phyloP scores from a whole-genome alignment of 2,329 filamentous ascomycete genomes.

The Pseudocercospora musae region DNA sequence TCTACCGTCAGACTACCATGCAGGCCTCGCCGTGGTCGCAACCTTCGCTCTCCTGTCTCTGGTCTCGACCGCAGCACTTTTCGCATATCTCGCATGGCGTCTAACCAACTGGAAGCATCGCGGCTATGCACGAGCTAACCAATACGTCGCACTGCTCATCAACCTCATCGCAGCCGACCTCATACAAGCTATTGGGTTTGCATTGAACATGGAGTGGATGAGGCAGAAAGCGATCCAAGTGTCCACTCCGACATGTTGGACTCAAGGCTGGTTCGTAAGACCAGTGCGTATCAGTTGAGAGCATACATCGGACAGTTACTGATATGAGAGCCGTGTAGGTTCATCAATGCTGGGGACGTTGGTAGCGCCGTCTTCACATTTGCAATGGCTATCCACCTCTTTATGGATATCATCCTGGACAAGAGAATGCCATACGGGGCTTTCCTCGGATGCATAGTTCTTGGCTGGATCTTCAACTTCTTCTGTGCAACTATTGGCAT shows the following conservation, averaged over 20 bases:
- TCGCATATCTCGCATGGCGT: slow-evolving; percentile 27
- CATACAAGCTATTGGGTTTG: slow-evolving; percentile 62
- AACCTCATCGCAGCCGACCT: slow-evolving; percentile 66
- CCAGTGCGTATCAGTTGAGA: neutral
- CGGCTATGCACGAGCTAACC: slow-evolving; percentile 45
- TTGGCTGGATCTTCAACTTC: slow-evolving; percentile 59
- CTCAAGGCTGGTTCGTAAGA: slow-evolving; percentile 56
- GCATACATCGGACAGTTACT: neutral
- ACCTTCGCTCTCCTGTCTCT: slow-evolving; percentile 27
- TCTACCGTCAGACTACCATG: slow-evolving; percentile 20
- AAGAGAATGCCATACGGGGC: slow-evolving; percentile 49
- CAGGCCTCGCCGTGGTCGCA: slow-evolving; percentile 25
- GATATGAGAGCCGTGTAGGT: neutral
- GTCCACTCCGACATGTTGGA: slow-evolving; percentile 53
- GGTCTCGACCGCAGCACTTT: slow-evolving; percentile 23
- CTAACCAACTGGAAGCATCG: slow-evolving; percentile 25
- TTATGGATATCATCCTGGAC: slow-evolving; percentile 57
- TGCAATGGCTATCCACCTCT: slow-evolving; percentile 63
- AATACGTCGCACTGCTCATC: slow-evolving; percentile 65
- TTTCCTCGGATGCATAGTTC: slow-evolving; percentile 51
- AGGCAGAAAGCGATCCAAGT: slow-evolving; percentile 53
- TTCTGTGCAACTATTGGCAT: slow-evolving; percentile 53
- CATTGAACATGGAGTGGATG: slow-evolving; percentile 60
- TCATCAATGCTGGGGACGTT: slow-evolving; percentile 63
- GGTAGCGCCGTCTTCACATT: slow-evolving; percentile 64